Conservation (phyloP, 2,329 filamentous ascomycete species). For the Colletotrichum trifolii region DNA sequence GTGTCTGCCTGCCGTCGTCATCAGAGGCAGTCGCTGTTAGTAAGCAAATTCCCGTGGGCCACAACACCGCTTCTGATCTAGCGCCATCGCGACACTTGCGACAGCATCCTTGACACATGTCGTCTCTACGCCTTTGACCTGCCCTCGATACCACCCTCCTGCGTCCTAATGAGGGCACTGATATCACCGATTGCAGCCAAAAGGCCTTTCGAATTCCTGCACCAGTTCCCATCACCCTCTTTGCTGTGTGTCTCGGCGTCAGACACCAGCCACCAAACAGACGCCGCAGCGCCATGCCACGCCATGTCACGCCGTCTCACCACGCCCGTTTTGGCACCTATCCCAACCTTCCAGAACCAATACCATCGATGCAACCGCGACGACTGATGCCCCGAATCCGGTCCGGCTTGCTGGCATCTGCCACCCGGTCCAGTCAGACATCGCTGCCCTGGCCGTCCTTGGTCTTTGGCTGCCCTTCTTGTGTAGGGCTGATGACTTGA, state of each 20-base stretch:
- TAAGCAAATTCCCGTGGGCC: neutral
- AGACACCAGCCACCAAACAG: conserved; percentile 11
- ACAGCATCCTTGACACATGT: conserved; percentile 14
- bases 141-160: neutral
- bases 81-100: neutral
- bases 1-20: neutral
- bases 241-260: conserved; percentile 20
- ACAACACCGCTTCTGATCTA: conserved; percentile 10
- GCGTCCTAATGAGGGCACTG: conserved; percentile 7
- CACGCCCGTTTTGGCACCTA: conserved; percentile 2
- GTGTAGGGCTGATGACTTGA: conserved; percentile 29
- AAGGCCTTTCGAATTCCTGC: neutral
- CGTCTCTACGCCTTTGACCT: conserved; percentile 5
- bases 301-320: conserved; percentile 18
- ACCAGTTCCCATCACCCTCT: neutral
- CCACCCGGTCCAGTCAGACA: neutral
- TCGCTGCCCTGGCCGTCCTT: neutral
- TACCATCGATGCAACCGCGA: neutral
- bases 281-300: conserved; percentile 9
- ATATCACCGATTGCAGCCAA: conserved; percentile 17
- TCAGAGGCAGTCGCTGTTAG: neutral
- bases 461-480: neutral
- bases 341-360: conserved; percentile 19
- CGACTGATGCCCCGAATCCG: conserved; percentile 2
- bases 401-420: neutral